Percentiles rank a stretch among this genome's conserved stretches.
Conservation (phyloP, 768 basidiomycete genomes). For the Boletus reticulatus region DNA sequence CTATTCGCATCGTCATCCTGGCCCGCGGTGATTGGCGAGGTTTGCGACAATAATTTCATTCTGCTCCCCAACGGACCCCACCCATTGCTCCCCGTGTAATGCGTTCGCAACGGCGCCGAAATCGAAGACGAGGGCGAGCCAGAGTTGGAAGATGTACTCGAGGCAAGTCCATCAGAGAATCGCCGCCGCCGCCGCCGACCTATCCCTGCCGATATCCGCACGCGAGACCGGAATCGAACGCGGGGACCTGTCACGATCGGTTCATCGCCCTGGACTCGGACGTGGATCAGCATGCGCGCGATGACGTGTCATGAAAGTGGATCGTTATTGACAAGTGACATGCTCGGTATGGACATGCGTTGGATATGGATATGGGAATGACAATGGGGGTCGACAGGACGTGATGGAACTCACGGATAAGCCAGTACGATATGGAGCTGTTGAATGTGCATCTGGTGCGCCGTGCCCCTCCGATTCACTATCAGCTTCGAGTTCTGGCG, state of each 20-base stretch:
- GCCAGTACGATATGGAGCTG: background rate
- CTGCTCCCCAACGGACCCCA: conserved; percentile 66
- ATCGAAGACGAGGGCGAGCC: conserved; percentile 77
- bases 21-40: background rate
- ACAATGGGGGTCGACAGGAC: background rate
- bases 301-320: background rate
- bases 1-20: background rate
- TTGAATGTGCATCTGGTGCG: background rate
- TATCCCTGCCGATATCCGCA: conserved; percentile 73
- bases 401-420: conserved; percentile 15
- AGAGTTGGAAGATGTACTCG: conserved; percentile 43
- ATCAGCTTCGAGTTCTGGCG: conserved; percentile 14
- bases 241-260: conserved; percentile 17
- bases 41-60: conserved; percentile 35
- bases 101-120: conserved; percentile 72
- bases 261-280: conserved; percentile 19
- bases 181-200: conserved; percentile 44
- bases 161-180: conserved; percentile 20
- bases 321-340: no score
- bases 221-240: conserved; percentile 72
- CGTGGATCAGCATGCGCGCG: conserved; percentile 1
- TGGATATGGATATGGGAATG: background rate
- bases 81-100: conserved; percentile 46
- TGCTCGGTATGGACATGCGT: no score
- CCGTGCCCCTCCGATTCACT: conserved; percentile 1